Evolutionary conservation across 352 stramenopile genomes (phyloP).

Genomic region (Aphanomyces stellatus): DNA sequence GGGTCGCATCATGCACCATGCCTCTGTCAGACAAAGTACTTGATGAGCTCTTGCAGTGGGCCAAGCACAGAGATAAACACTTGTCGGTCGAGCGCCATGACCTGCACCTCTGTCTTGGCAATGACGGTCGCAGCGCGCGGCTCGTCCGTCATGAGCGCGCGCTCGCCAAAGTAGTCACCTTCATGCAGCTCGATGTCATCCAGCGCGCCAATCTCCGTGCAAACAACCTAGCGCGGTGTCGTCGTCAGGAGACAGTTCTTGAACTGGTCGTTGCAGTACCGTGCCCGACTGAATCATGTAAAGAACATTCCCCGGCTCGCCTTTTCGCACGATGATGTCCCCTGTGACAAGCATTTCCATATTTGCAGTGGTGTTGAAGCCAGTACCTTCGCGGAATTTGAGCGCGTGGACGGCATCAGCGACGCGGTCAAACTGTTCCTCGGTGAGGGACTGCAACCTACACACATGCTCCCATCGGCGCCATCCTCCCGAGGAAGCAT

Average conservation of each 20-base stretch:
- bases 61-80: conserved; percentile 89
- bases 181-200: conserved; percentile 37
- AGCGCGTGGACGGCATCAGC: conserved; percentile 36
- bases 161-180: conserved; percentile 90
- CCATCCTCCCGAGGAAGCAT: background rate
- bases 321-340: conserved; percentile 70
- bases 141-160: conserved; percentile 79
- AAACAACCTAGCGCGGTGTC: conserved; percentile 28
- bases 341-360: conserved; percentile 24
- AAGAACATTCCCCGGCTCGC: conserved; percentile 55
- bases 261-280: no score
- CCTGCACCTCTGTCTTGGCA: conserved; percentile 38
- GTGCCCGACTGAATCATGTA: conserved; percentile 75
- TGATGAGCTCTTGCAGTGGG: conserved; percentile 78
- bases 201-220: conserved; percentile 43
- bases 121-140: conserved; percentile 82
- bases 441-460: conserved; percentile 30
- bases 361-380: background rate
- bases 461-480: background rate
- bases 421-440: conserved; percentile 37
- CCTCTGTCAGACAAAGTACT: conserved; percentile 33
- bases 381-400: conserved; percentile 29
- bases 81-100: conserved; percentile 78
- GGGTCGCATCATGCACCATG: background rate
- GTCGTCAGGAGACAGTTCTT: no score